phyloP scores from a whole-genome alignment of 495 filamentous ascomycete species.

The Copromyces sp. region DNA sequence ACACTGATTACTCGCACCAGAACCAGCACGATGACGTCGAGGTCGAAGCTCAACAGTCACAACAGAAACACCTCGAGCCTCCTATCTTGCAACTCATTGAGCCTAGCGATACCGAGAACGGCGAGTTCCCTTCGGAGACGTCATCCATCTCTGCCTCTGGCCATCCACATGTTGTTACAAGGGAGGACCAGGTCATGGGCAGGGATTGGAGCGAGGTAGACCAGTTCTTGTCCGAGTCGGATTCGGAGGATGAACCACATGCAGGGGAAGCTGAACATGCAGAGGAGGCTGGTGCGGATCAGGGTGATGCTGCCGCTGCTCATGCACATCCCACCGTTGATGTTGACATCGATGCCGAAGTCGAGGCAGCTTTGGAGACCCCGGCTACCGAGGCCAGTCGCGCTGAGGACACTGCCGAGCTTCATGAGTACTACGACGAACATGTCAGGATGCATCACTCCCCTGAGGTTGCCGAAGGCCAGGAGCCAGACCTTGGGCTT shows the following conservation, averaged over 20 bases:
- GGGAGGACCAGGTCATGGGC: neutral
- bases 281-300: neutral
- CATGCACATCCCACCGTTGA: neutral
- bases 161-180: neutral
- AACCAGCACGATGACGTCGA: neutral
- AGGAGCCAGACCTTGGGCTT: neutral
- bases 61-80: neutral
- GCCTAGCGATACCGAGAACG: neutral
- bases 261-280: neutral
- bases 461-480: neutral
- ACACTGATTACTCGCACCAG: neutral
- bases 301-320: neutral
- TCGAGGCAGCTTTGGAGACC: neutral
- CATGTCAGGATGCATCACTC: neutral
- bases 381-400: neutral
- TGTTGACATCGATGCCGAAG: neutral
- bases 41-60: neutral
- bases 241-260: neutral
- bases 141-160: neutral
- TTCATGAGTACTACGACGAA: neutral
- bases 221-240: neutral
- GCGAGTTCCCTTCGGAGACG: neutral
- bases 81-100: neutral
- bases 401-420: neutral
- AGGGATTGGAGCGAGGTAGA: neutral